These are phyloP conservation scores for Trypanosoma congolense DNA, from an alignment of 208 protist genomes.

Conservation along the genomic window DNA sequence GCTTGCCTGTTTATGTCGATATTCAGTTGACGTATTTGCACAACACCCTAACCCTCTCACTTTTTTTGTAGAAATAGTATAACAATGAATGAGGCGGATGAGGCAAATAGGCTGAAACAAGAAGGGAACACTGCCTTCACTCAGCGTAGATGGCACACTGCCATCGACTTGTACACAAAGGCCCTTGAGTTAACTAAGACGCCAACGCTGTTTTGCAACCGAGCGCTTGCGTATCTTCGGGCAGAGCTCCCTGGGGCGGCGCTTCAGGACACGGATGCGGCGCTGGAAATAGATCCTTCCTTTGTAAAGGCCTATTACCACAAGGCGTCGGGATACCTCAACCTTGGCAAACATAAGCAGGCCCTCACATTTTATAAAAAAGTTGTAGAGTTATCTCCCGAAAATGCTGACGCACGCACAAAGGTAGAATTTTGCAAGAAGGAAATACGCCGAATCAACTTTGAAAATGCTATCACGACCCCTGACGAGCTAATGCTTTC, in stretches of 20 bases:
- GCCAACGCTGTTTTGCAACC: constrained; percentile 90
- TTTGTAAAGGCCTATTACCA: constrained; percentile 98
- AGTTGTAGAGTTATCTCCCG: constrained; percentile 88
- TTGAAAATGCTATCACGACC: constrained; percentile 92
- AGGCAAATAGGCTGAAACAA: constrained; percentile 54
- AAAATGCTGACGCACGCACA: constrained; percentile 80
- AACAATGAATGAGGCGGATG: constrained; percentile 27
- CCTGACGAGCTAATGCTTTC: constrained; percentile 73
- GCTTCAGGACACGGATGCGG: constrained; percentile 88
- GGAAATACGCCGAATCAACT: constrained; percentile 90
- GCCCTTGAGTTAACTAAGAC: constrained; percentile 81
- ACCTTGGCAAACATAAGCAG: constrained; percentile 94
- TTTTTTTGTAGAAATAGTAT: constrained; percentile 16
- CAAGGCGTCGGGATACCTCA: constrained; percentile 91
- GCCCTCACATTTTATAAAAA: constrained; percentile 90
- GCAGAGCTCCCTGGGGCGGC: constrained; percentile 88
- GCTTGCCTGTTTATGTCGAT: no score
- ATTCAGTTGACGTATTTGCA: no score
- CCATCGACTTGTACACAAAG: constrained; percentile 89
- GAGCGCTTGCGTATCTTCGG: constrained; percentile 93
- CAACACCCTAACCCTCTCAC: no score
- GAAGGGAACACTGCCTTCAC: constrained; percentile 86
- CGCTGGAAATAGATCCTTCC: constrained; percentile 87
- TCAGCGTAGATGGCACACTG: constrained; percentile 83
- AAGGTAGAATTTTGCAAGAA: constrained; percentile 93